Conservation (phyloP, 1,284 basidiomycete species). For the Cutaneotrichosporon cavernicola region DNA sequence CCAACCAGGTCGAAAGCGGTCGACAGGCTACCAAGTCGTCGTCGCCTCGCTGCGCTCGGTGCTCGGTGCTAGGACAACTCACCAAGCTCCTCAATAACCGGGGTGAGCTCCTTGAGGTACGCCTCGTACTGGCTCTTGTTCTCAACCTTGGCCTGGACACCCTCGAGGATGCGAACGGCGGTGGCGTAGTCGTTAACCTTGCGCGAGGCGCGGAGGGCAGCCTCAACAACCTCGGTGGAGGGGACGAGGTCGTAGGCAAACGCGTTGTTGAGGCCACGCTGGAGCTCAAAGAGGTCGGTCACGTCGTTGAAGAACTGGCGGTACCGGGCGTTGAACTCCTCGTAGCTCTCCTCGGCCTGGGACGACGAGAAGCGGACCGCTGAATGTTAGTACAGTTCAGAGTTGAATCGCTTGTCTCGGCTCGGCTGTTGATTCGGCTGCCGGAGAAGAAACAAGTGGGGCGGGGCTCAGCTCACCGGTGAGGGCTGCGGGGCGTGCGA, state of each 20-base stretch:
- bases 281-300: slow-evolving; percentile 94
- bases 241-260: slow-evolving; percentile 98
- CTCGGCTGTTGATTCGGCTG: no score
- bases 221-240: slow-evolving; percentile 81
- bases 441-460: not conserved
- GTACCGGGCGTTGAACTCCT: slow-evolving; percentile 90
- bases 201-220: slow-evolving; percentile 82
- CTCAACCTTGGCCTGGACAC: slow-evolving; percentile 89
- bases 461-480: slow-evolving; percentile 41
- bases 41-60: no score
- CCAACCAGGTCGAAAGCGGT: no score
- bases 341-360: slow-evolving; percentile 70
- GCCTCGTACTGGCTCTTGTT: slow-evolving; percentile 89
- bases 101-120: slow-evolving; percentile 83
- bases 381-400: not conserved
- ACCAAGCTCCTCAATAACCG: slow-evolving; percentile 85
- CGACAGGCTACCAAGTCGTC: no score
- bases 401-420: no score
- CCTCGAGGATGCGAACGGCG: slow-evolving; percentile 92
- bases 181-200: slow-evolving; percentile 96
- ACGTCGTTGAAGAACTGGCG: slow-evolving; percentile 88
- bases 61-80: slow-evolving; percentile 47
- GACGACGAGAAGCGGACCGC: slow-evolving; percentile 37
- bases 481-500: slow-evolving; percentile 37
- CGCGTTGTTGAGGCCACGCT: slow-evolving; percentile 98